Evolutionary conservation across 1,139 yeast genomes (phyloP), one percentile per base, ranked within the genome.

Genomic region (Debaryomycetaceae sp.): DNA sequence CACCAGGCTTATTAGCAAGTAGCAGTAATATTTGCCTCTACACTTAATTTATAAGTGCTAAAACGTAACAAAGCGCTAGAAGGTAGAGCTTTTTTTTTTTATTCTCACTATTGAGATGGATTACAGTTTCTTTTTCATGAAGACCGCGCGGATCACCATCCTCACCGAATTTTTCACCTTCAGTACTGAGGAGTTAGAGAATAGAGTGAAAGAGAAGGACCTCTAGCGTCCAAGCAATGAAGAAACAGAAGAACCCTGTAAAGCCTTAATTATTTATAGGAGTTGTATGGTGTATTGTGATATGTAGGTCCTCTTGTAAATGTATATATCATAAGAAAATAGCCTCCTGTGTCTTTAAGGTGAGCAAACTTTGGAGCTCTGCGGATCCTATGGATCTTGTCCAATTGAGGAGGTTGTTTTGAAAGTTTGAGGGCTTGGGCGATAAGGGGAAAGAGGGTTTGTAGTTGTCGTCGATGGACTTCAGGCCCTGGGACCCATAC

Each of bases 331-430:
- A 36, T 27, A 49, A 36, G 43, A 59, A 59, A 13, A 59, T 44
- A 33, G 45, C 52, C 11, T 49, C 51, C 40, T 61, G 62, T 1
- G 56, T 47, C 34, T 56, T 58, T 17, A 50, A 37, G n/a, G 55
- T 48, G 14, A 60, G 50, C 39, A 58, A 51, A n/a, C 56, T 57
- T 39, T 53, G 52, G 5, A 59, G 41, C 36, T 55, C 58, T 13
- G 48, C 38, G 24, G 51, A 36, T 6, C 49, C 52, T n/a, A 45
- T 31, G 8, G 31, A 27, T 27, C 31, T 27, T 3, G 31, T 27
- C 31, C 31, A 27, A 11, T 9, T 24, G 31, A 27, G 31, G 11
- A 27, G 31, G 31, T 27, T 27, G 31, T 8, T 7, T 4, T 27
- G 31, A 4, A 27, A 33, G 9, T 35, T 37, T 4, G 45, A 44